These are phyloP conservation scores for Fusarium sp. DNA, from an alignment of 2,329 filamentous ascomycete species.

Conservation along the genomic window DNA sequence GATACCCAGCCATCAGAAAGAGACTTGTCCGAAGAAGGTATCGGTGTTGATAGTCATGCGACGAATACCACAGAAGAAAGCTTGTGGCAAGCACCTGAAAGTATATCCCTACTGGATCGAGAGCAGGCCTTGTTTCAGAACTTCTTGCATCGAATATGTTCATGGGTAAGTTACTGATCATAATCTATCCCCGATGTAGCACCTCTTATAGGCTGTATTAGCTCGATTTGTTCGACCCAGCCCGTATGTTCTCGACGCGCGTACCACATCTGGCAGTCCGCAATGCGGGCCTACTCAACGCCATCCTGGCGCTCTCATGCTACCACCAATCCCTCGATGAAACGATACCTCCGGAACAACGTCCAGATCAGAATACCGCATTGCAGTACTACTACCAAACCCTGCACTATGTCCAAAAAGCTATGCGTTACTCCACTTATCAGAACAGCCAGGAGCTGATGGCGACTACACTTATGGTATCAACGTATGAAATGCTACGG, in stretches of 20 bases:
- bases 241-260: constrained; percentile 39
- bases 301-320: constrained; percentile 68
- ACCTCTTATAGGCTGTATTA: neutral
- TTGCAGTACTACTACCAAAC: constrained; percentile 74
- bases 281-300: constrained; percentile 71
- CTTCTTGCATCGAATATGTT: constrained; percentile 47
- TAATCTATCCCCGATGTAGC: accelerated
- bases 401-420: constrained; percentile 72
- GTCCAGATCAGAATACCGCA: constrained; percentile 44
- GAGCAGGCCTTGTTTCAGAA: constrained; percentile 47
- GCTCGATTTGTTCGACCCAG: constrained; percentile 48
- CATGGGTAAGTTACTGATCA: constrained; percentile 36
- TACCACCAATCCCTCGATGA: constrained; percentile 37
- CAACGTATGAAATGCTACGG: constrained; percentile 78
- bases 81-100: constrained; percentile 44
- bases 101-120: constrained; percentile 40
- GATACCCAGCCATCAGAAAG: constrained; percentile 25
- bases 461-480: constrained; percentile 72
- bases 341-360: neutral
- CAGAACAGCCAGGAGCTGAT: constrained; percentile 71
- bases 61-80: constrained; percentile 17
- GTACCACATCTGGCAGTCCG: constrained; percentile 44
- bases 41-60: neutral
- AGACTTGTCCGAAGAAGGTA: neutral
- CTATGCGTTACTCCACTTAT: constrained; percentile 71